Conservation (phyloP, 257 asterid genomes). For the Nicotiana tabacum region DNA sequence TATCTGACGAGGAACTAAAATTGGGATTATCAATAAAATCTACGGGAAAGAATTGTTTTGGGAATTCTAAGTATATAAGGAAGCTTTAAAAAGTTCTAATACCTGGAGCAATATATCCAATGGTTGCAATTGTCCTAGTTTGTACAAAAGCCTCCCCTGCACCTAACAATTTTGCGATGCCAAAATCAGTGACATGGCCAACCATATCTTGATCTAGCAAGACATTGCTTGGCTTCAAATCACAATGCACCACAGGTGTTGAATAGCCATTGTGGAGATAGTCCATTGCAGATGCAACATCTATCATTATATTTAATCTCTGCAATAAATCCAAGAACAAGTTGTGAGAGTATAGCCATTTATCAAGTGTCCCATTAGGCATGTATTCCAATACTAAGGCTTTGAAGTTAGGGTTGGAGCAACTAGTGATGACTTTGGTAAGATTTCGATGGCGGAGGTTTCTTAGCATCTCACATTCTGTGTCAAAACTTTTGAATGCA, state of each 20-base stretch:
- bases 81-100: not conserved
- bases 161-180: not conserved
- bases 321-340: not conserved
- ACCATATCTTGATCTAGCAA: not conserved
- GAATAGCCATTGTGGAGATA: not conserved
- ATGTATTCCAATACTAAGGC: not conserved
- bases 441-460: no score
- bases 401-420: no score
- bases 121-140: not conserved
- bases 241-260: not conserved
- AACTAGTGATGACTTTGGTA: no score
- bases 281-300: not conserved
- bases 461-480: no score
- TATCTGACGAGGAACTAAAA: not conserved
- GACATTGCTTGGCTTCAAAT: not conserved
- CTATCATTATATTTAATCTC: not conserved
- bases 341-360: not conserved
- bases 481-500: no score
- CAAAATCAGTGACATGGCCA: conserved; percentile 6
- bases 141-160: not conserved
- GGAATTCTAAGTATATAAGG: not conserved
- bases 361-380: not conserved
- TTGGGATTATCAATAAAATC: not conserved
- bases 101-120: conserved; percentile 5
- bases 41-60: not conserved